Base-by-base conservation (phyloP, 768 basidiomycete genomes). In the Phanerochaete sordida region DNA sequence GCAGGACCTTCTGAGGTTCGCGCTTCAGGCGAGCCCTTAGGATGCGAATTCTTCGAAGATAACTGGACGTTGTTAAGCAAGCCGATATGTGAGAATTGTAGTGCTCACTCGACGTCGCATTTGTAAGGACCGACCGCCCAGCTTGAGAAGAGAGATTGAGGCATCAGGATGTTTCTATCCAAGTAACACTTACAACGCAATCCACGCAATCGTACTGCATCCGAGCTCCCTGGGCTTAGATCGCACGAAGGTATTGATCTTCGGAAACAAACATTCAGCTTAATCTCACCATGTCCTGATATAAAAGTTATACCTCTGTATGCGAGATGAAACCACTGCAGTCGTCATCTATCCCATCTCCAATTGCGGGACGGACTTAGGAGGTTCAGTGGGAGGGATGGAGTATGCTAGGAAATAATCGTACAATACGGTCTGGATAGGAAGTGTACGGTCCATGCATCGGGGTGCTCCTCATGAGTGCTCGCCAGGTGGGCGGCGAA, bases 101-200 rank as follows among this genome's bases (percentile, higher is more conserved):
- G n/a, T n/a, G n/a, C 65, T 13, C 52, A 72, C 65, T 60, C 59
- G n/a, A 70, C 51, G 23, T 67, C 61, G 51, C 67, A 68, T 45
- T 68, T 67, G 56, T 69, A 69, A 60, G 69, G 70, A 16, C 71
- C 71, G 8, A 58, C 68, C 1, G 71, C 69, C 66, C 69, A 70
- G 44, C 71, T 72, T 44, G 6, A 49, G 33, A 28, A 16, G n/a
- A n/a, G n/a, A n/a, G n/a, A n/a, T n/a, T n/a, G n/a, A n/a, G n/a
- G n/a, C n/a, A n/a, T n/a, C n/a, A n/a, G n/a, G n/a, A n/a, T n/a
- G n/a, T n/a, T n/a, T n/a, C n/a, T n/a, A n/a, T n/a, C n/a, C n/a
- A n/a, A n/a, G n/a, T n/a, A n/a, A n/a, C n/a, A 66, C 64, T 55
- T 47, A 62, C 61, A 62, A 67, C 19, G 66, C 61, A 23, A 67